Percentiles rank a stretch among this genome's conserved stretches.
These are phyloP conservation scores for Saposhnikovia divaricata DNA, from an alignment of 129 eudicot species.

Conservation along the genomic window DNA sequence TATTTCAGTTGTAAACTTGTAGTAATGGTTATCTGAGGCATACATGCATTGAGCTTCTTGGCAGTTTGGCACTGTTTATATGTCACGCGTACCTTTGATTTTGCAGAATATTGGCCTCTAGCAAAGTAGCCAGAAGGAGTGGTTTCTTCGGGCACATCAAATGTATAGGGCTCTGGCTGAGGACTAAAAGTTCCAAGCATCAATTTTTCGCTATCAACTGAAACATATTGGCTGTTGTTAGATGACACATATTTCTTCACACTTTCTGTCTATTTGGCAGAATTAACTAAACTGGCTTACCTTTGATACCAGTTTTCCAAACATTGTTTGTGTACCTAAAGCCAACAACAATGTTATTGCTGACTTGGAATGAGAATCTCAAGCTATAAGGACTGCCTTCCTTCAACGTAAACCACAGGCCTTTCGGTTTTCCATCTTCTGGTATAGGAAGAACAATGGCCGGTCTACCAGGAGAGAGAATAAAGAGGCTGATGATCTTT, in stretches of 20 bases:
- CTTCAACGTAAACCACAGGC: conserved; percentile 63
- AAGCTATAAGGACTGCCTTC: conserved; percentile 61
- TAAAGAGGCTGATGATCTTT: conserved; percentile 57
- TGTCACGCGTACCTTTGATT: conserved; percentile 30
- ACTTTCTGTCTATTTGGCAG: not conserved
- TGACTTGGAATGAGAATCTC: conserved; percentile 56
- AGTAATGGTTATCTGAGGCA: not conserved
- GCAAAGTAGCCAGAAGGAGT: conserved; percentile 58
- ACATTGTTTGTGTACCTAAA: conserved; percentile 56
- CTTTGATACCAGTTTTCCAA: conserved; percentile 70
- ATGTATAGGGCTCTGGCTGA: conserved; percentile 45
- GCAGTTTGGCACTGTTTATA: not conserved
- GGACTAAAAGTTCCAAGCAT: conserved; percentile 81
- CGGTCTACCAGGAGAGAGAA: conserved; percentile 47
- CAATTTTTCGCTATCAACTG: conserved; percentile 51
- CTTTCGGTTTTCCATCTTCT: conserved; percentile 48
- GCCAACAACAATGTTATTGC: conserved; percentile 63
- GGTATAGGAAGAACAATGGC: conserved; percentile 55
- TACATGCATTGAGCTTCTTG: not conserved
- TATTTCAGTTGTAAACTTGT: not conserved
- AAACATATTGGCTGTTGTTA: conserved; percentile 9
- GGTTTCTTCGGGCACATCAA: conserved; percentile 60
- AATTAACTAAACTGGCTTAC: conserved; percentile 16
- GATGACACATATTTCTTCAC: not conserved
- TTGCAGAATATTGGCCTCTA: conserved; percentile 54